Evolutionary conservation across 768 basidiomycete genomes (phyloP).

Genomic region (Rhodotorula sphaerocarpa): DNA sequence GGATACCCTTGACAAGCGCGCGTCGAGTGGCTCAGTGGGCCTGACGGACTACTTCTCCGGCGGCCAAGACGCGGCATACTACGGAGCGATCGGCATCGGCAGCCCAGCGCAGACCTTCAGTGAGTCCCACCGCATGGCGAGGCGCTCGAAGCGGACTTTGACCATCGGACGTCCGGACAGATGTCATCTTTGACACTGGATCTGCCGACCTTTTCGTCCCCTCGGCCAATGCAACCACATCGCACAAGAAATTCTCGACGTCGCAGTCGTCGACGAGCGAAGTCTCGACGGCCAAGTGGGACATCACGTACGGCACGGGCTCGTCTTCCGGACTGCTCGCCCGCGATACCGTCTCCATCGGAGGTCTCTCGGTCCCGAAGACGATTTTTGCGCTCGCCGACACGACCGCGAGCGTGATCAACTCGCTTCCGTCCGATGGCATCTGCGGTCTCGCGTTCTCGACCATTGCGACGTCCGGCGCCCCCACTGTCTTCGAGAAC

Average conservation of each 20-base stretch:
- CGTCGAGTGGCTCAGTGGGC: slow-evolving; percentile 7
- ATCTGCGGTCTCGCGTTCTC: slow-evolving; percentile 39
- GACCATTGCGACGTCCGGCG: slow-evolving; percentile 36
- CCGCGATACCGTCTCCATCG: slow-evolving; percentile 23
- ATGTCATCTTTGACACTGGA: slow-evolving; percentile 27
- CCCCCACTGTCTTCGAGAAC: slow-evolving; percentile 38
- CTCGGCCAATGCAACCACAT: slow-evolving; percentile 1
- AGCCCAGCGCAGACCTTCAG: slow-evolving; percentile 25
- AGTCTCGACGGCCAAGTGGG: slow-evolving; percentile 24
- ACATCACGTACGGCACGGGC: slow-evolving; percentile 33
- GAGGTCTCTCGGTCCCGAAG: slow-evolving; percentile 12
- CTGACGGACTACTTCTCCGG: slow-evolving; percentile 32
- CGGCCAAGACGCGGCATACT: slow-evolving; percentile 33
- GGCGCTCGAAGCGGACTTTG: background rate
- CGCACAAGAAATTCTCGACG: slow-evolving; percentile 18
- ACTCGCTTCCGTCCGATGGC: slow-evolving; percentile 15
- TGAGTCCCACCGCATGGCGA: background rate
- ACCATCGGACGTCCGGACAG: background rate
- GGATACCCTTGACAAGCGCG: slow-evolving; percentile 14
- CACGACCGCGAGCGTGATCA: slow-evolving; percentile 10
- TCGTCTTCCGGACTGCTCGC: slow-evolving; percentile 19
- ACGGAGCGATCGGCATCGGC: slow-evolving; percentile 21
- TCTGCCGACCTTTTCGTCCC: slow-evolving; percentile 27
- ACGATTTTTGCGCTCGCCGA: slow-evolving; percentile 33
- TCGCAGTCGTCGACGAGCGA: slow-evolving; percentile 8